Conservation (phyloP, 1,139 yeast genomes). For the Saccharomycopsis hybrid region DNA sequence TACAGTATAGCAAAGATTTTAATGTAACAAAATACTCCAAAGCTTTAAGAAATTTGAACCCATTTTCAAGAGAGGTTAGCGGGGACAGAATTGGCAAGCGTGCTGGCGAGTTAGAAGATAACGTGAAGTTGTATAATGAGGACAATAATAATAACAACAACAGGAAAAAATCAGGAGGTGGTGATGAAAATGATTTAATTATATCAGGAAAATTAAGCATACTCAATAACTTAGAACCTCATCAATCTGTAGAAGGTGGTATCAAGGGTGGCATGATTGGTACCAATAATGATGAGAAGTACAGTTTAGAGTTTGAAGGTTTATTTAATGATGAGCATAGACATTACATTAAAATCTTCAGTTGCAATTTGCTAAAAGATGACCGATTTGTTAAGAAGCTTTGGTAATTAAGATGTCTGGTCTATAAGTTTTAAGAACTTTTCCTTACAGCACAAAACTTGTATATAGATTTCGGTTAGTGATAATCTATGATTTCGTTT, state of each 20-base stretch:
- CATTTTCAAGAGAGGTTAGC: background rate
- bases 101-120: background rate
- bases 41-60: background rate
- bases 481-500: no score
- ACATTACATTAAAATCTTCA: slow-evolving; percentile 2
- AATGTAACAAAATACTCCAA: no score
- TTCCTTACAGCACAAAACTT: no score
- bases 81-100: background rate
- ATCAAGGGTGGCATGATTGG: background rate
- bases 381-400: background rate
- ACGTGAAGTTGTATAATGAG: background rate
- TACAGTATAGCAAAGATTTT: no score
- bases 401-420: background rate
- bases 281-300: background rate
- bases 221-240: background rate
- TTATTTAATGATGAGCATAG: slow-evolving; percentile 11
- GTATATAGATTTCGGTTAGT: no score
- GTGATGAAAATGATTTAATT: background rate
- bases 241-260: background rate
- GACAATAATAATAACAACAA: no score
- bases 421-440: no score
- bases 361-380: slow-evolving; percentile 1
- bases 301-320: slow-evolving; percentile 1
- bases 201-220: background rate
- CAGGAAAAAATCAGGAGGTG: background rate